Conservation (phyloP, 2,329 filamentous ascomycete genomes). For the Bimuria novae-zelandiae region DNA sequence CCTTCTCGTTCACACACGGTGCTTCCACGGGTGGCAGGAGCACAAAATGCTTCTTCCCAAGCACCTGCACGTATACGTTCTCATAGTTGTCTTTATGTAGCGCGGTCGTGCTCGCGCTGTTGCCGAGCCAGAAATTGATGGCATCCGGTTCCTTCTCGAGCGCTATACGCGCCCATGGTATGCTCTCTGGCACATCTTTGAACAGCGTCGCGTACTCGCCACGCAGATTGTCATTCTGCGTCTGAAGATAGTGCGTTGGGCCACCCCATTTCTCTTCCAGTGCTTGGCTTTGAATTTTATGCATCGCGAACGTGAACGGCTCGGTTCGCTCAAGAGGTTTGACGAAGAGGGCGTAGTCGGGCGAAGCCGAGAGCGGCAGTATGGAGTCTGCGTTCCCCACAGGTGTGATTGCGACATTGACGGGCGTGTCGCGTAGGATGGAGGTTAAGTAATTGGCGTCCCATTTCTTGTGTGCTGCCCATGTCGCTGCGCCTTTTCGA, state of each 20-base stretch:
- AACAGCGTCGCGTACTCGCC: slow-evolving; percentile 71
- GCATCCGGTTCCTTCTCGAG: slow-evolving; percentile 70
- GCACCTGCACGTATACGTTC: slow-evolving; percentile 79
- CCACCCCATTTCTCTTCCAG: slow-evolving; percentile 41
- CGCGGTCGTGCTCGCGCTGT: slow-evolving; percentile 69
- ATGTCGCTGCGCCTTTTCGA: slow-evolving; percentile 63
- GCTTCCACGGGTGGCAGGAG: slow-evolving; percentile 73
- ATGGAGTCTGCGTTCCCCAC: slow-evolving; percentile 65
- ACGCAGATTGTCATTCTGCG: slow-evolving; percentile 81
- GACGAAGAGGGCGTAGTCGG: slow-evolving; percentile 59
- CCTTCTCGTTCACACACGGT: slow-evolving; percentile 69
- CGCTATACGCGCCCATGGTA: slow-evolving; percentile 75
- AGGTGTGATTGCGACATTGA: slow-evolving; percentile 81
- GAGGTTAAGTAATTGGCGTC: slow-evolving; percentile 62
- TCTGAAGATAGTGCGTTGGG: slow-evolving; percentile 67
- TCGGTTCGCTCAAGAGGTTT: slow-evolving; percentile 73
- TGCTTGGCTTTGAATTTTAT: slow-evolving; percentile 65
- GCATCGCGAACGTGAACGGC: slow-evolving; percentile 65
- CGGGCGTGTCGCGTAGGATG: slow-evolving; percentile 59
- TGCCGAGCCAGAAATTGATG: slow-evolving; percentile 81
- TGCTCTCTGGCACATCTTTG: slow-evolving; percentile 63
- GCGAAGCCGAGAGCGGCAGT: slow-evolving; percentile 61
- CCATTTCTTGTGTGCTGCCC: slow-evolving; percentile 69
- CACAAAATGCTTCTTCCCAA: slow-evolving; percentile 75
- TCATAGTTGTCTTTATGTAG: slow-evolving; percentile 85